Evolutionary conservation across 116 monocot species (phyloP).

Genomic region (Dioscorea cayenensis): DNA sequence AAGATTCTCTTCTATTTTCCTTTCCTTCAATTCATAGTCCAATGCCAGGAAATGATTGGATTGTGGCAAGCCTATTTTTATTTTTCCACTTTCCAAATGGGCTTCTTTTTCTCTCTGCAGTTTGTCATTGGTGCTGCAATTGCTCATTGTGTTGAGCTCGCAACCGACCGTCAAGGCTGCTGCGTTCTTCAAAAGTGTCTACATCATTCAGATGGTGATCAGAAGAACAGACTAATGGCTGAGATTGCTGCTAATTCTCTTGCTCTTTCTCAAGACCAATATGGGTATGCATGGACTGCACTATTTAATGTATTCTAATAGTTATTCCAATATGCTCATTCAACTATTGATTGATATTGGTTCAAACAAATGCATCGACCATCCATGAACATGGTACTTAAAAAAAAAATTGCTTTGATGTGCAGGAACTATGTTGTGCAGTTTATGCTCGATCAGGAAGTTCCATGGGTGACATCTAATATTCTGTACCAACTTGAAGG

Average conservation of each 20-base stretch:
- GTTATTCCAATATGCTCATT: background rate
- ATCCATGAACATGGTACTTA: background rate
- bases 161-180: slow-evolving; percentile 46
- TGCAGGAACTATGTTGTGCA: slow-evolving; percentile 63
- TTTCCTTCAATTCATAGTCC: too few species aligned
- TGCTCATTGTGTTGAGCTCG: slow-evolving; percentile 33
- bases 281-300: slow-evolving; percentile 22
- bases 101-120: slow-evolving; percentile 23
- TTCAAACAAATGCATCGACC: too few species aligned
- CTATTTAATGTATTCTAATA: background rate
- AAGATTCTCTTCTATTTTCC: too few species aligned
- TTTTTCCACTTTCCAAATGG: background rate
- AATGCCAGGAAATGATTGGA: too few species aligned
- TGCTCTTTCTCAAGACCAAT: slow-evolving; percentile 41
- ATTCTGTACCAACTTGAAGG: slow-evolving; percentile 35
- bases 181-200: slow-evolving; percentile 57
- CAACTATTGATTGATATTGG: too few species aligned
- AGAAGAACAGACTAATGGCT: slow-evolving; percentile 26
- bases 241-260: slow-evolving; percentile 23
- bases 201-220: slow-evolving; percentile 11
- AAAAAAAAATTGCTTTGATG: background rate
- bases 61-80: background rate
- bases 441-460: slow-evolving; percentile 26
- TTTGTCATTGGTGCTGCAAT: slow-evolving; percentile 36
- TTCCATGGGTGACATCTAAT: slow-evolving; percentile 19